These are phyloP conservation scores for Thraustochytrium striatum DNA, from an alignment of 352 stramenopile species.

Conservation along the genomic window DNA sequence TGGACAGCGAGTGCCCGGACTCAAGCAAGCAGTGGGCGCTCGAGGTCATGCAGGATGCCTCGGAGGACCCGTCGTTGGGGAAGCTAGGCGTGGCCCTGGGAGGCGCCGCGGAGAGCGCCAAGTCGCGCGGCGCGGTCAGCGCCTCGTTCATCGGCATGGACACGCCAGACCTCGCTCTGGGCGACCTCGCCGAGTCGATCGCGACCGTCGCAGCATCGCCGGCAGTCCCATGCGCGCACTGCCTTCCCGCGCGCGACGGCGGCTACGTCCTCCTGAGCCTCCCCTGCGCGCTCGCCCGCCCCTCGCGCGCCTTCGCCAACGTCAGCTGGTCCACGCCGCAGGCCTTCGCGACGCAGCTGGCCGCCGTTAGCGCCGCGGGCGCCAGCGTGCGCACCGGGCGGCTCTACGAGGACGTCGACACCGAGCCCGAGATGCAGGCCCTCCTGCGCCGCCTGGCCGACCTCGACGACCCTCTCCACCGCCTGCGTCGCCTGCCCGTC, in stretches of 20 bases:
- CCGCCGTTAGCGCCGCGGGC: background rate
- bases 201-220: too few species aligned
- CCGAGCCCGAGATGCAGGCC: background rate
- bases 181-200: background rate
- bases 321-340: background rate
- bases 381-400: background rate
- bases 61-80: background rate
- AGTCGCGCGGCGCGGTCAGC: background rate
- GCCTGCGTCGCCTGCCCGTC: background rate
- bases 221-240: too few species aligned
- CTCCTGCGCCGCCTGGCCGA: background rate
- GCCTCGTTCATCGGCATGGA: conserved; percentile 24
- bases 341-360: background rate
- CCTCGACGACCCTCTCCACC: background rate
- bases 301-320: background rate
- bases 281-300: too few species aligned
- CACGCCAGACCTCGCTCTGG: background rate
- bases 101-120: background rate
- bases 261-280: background rate
- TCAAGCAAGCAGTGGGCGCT: background rate
- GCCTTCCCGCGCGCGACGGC: too few species aligned
- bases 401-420: background rate
- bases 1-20: background rate
- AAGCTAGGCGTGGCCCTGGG: background rate
- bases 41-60: background rate